Percentiles rank a stretch among this genome's conserved stretches.
These are phyloP conservation scores for Boletus semigastroideus DNA, from an alignment of 1,284 basidiomycete species.

Conservation along the genomic window DNA sequence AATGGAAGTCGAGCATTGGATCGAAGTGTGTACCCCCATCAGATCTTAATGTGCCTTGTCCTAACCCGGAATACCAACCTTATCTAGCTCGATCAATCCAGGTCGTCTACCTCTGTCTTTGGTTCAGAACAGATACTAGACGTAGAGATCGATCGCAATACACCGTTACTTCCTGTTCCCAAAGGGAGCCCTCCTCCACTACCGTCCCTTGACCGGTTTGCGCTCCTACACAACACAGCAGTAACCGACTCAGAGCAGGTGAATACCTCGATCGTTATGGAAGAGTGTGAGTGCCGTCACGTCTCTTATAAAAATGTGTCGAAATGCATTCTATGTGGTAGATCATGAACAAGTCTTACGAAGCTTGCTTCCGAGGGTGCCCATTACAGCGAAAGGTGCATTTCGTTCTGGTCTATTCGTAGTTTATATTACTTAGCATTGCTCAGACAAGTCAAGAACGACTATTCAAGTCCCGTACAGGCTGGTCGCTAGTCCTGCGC, in stretches of 20 bases:
- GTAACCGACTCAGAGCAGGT: constrained; percentile 1
- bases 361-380: constrained; percentile 49
- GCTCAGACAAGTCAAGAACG: constrained; percentile 41
- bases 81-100: constrained; percentile 59
- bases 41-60: background rate
- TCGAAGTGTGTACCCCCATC: constrained; percentile 51
- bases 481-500: constrained; percentile 44
- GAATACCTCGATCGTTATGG: constrained; percentile 4
- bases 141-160: constrained; percentile 65
- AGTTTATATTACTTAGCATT: constrained; percentile 3
- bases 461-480: constrained; percentile 48
- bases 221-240: background rate
- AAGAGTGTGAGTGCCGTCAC: constrained; percentile 22
- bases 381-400: constrained; percentile 61
- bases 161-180: constrained; percentile 45
- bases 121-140: constrained; percentile 75
- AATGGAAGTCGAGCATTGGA: constrained; percentile 68
- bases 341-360: constrained; percentile 44
- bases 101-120: constrained; percentile 43
- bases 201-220: constrained; percentile 30
- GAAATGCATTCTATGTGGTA: constrained; percentile 19
- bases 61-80: background rate
- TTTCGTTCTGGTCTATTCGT: constrained; percentile 2
- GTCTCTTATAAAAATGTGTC: background rate
- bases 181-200: constrained; percentile 24